These are phyloP conservation scores for Decorospora gaudefroyi DNA, from an alignment of 2,329 filamentous ascomycete species.

Conservation along the genomic window DNA sequence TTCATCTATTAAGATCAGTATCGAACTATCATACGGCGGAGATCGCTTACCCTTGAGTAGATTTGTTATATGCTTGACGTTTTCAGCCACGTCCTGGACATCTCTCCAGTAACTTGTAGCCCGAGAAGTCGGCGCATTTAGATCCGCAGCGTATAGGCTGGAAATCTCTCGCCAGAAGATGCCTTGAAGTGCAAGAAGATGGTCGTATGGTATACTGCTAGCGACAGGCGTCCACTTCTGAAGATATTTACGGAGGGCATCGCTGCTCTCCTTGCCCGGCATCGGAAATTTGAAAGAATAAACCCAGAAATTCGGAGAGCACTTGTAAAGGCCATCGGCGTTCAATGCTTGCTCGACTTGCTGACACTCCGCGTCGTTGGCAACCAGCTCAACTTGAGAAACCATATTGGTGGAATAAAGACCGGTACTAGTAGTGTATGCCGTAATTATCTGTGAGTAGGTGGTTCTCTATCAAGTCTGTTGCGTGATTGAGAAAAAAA, in stretches of 20 bases:
- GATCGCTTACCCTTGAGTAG: neutral
- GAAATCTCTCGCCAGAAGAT: slow-evolving; percentile 13
- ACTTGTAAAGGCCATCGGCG: neutral
- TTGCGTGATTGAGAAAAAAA: neutral
- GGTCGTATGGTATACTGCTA: neutral
- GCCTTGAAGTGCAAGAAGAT: slow-evolving; percentile 12
- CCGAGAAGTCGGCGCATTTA: neutral
- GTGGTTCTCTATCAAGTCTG: neutral
- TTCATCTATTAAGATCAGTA: neutral
- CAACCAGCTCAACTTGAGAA: neutral
- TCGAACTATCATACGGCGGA: neutral
- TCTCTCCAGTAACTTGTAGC: neutral
- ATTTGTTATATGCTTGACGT: slow-evolving; percentile 5
- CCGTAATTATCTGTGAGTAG: neutral
- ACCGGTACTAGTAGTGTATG: neutral
- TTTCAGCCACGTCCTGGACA: neutral
- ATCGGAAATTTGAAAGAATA: slow-evolving; percentile 1
- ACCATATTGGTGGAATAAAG: neutral
- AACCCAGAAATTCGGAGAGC: neutral
- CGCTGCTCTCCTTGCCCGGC: slow-evolving; percentile 6
- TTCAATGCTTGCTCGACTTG: too few species aligned
- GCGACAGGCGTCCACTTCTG: neutral
- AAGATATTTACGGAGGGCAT: slow-evolving; percentile 9
- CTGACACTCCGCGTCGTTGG: neutral
- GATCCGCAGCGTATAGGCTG: neutral